phyloP scores from a whole-genome alignment of 169 alveolate genomes.

The Plasmodium gonderi region DNA sequence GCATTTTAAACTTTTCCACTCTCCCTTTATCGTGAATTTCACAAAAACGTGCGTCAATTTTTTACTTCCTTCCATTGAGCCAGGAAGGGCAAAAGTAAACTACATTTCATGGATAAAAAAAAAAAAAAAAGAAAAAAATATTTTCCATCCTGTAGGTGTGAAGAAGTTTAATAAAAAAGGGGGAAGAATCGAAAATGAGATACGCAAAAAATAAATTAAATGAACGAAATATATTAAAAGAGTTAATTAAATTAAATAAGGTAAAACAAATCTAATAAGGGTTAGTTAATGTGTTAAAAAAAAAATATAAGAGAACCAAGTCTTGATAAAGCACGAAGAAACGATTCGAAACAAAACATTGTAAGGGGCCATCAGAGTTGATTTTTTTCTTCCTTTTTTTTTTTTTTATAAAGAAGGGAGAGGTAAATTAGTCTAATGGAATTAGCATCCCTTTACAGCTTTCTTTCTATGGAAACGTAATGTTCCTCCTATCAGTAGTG shows the following conservation, averaged over 20 bases:
- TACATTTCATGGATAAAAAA: background rate
- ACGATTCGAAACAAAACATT: background rate
- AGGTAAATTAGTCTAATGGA: background rate
- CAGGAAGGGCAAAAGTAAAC: too few relatives aligned
- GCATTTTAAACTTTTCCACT: too few relatives aligned
- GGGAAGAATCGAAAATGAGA: background rate
- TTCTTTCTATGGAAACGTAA: background rate
- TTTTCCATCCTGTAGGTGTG: background rate
- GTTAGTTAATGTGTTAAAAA: background rate
- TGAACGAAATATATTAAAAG: too few relatives aligned
- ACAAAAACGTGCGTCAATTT: too few relatives aligned
- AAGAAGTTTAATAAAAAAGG: background rate
- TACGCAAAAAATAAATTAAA: background rate
- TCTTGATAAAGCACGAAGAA: background rate
- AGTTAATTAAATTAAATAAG: too few relatives aligned
- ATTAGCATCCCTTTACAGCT: background rate
- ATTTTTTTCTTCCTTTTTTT: background rate
- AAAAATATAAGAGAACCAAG: background rate
- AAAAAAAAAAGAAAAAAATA: too few relatives aligned
- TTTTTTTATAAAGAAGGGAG: background rate
- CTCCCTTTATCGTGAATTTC: too few relatives aligned
- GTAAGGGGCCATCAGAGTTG: background rate
- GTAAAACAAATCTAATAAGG: too few relatives aligned
- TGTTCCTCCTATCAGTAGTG: background rate
- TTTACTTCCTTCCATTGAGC: too few relatives aligned